Evolutionary conservation across 2,329 filamentous ascomycete genomes (phyloP), one percentile per base, ranked within the genome.

Genomic region (Colletotrichum sp.): DNA sequence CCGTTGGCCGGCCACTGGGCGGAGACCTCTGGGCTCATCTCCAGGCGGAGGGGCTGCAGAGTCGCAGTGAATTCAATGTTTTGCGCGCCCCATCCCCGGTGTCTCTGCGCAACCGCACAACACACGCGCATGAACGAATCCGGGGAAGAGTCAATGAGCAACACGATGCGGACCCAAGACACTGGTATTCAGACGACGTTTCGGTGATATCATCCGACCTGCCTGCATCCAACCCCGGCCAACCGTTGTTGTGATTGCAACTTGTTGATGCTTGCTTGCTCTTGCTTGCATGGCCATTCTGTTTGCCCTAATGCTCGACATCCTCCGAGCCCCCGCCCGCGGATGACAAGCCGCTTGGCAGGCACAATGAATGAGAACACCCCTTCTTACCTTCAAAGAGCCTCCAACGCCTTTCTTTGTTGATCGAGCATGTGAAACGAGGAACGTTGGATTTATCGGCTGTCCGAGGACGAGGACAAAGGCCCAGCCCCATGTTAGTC

Each of bases 111-210:
- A 73, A 65, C 64, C 24, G 73, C 57, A 63, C 65, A 65, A 57
- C 24, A 76, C 59, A 63, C 65, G 71, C 30, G 64, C 74, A 74
- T 76, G 64, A 65, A 28, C 74, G 32, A 69, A 68, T 74, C 74
- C 74, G 74, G 70, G 69, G 73, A 65, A 60, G 18, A 52, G 44
- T 60, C 34, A 59, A 32, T 65, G 65, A 64, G 64, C 59, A 62
- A 59, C 57, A 39, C 59, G 24, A 68, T 36, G 34, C 65, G 39
- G 60, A 64, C 39, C 12, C 64, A 68, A 69, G 74, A 67, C 57
- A 72, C n/a, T 28, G 63, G 16, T 72, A 52, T 75, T 71, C 59
- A 24, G 72, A 65, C 68, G 60, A 28, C 60, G 34, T 71, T 63
- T 62, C 18, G 49, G 63, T 34, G 55, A 68, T 60, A 68, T 72